phyloP scores from a whole-genome alignment of 2,329 filamentous ascomycete genomes.

The Botryosphaeria dothidea region DNA sequence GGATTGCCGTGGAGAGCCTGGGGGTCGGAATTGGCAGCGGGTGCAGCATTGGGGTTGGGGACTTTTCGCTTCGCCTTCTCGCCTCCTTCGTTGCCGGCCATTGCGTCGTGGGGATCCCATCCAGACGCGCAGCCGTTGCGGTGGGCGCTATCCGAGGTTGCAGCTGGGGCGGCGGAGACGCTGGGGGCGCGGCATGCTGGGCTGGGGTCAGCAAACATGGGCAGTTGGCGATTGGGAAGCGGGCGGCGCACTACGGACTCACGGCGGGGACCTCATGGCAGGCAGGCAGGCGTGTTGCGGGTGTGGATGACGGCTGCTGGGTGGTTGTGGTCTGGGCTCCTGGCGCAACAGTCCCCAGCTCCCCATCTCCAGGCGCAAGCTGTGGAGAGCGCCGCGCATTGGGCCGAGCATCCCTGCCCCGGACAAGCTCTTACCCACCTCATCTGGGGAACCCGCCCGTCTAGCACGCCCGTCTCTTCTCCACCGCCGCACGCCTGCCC shows the following conservation, averaged over 20 bases:
- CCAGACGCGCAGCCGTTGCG: background rate
- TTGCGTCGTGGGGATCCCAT: constrained; percentile 1
- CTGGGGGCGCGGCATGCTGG: constrained; percentile 4
- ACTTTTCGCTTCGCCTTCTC: constrained; percentile 18
- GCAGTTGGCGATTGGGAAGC: background rate
- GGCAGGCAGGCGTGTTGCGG: background rate
- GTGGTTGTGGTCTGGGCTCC: background rate
- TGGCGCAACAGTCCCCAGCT: too few relatives aligned
- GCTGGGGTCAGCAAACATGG: constrained; percentile 1
- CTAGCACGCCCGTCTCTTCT: background rate
- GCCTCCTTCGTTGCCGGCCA: constrained; percentile 16
- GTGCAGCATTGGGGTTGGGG: background rate
- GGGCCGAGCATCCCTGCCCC: background rate
- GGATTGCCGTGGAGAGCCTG: constrained; percentile 5
- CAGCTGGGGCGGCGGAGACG: background rate
- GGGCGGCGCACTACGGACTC: background rate
- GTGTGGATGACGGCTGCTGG: background rate
- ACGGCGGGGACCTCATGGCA: background rate
- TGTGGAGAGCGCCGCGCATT: background rate
- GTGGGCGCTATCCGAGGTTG: background rate
- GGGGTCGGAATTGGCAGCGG: background rate
- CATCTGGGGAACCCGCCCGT: constrained; percentile 3
- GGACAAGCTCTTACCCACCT: constrained; percentile 11
- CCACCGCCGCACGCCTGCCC: background rate
- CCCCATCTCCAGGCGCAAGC: background rate